Conservation (phyloP, 1,139 yeast genomes). For the Magnusiomyces suaveolens region DNA sequence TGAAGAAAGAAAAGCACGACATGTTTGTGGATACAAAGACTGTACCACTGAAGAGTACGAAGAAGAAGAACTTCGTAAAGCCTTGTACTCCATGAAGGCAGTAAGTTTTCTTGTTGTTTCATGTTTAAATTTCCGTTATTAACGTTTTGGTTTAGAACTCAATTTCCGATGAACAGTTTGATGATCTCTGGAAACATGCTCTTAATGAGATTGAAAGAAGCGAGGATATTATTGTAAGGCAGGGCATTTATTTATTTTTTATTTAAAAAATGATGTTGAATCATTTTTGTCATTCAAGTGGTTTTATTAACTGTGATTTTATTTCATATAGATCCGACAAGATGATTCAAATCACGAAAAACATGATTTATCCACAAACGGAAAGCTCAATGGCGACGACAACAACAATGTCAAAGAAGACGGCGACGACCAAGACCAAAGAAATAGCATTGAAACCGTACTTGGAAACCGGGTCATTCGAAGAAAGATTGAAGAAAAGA, state of each 20-base stretch:
- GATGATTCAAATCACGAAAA: constrained; percentile 13
- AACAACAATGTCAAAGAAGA: constrained; percentile 12
- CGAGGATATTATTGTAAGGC: constrained; percentile 80
- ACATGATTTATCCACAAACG: constrained; percentile 1
- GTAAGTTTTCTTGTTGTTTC: constrained; percentile 7
- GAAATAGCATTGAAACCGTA: background rate
- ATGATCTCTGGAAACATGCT: constrained; percentile 68
- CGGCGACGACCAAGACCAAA: constrained; percentile 11
- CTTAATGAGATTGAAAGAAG: constrained; percentile 55
- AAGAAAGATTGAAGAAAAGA: constrained; percentile 30
- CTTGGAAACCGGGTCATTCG: background rate
- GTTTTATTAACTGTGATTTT: background rate
- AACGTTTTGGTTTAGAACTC: constrained; percentile 21
- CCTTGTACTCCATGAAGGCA: constrained; percentile 25
- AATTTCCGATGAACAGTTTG: constrained; percentile 63
- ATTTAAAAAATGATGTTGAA: too few relatives aligned
- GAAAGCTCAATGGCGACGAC: background rate
- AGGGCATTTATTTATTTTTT: constrained; percentile 38
- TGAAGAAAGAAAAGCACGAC: constrained; percentile 58
- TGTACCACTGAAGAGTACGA: constrained; percentile 32
- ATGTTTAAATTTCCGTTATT: too few relatives aligned
- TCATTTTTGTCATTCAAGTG: too few relatives aligned
- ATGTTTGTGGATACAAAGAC: constrained; percentile 48
- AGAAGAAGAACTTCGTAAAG: constrained; percentile 25
- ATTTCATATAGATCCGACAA: constrained; percentile 6